Base-by-base conservation (phyloP, 176 grass and related monocot genomes). In the Hsuehochloa calcarea region DNA sequence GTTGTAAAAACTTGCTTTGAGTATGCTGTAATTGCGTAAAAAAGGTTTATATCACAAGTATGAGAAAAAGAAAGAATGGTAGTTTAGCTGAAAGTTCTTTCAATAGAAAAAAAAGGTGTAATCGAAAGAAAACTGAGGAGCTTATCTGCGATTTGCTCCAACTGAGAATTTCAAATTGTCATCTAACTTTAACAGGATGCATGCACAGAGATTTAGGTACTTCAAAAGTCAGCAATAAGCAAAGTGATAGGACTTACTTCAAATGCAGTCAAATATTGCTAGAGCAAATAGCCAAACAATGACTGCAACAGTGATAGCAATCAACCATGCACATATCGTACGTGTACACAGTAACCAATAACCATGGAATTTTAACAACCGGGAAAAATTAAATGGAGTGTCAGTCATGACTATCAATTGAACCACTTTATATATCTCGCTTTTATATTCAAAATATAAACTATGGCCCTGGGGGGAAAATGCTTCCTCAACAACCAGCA, bases 21-120 rank as follows among this genome's bases (percentile, higher is more conserved):
- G 73, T 73, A 51, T 66, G 38, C 37, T 80, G 81, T 91, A 91
- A 87, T 67, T 11, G 78, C 44, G 20, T 64, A 15, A 80, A 68
- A 19, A 80, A 80, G 67, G 19, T 77, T 76, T 63, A 77, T 56
- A 29, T 50, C 64, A 41, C 23, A 72, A 80, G n/a, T 60, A 59
- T 44, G 50, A 70, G 19, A 78, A 60, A 78, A 46, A 23, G 2
- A 63, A 73, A 46, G 77, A 61, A 61, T 60, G 67, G 34, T 86
- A 65, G 74, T 83, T 78, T 70, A 77, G 25, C 29, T 11, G 45
- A 25, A 75, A 74, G 44, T 51, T 65, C 37, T 41, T 83, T 65
- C 8, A 8, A 81, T 41, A 62, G n/a, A n/a, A n/a, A n/a, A n/a
- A 68, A 59, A 17, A 84, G 35, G 15, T 85, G 19, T 43, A 25